These are phyloP conservation scores for Isoetes engelmannii DNA, from an alignment of 83 land plant genomes.

Conservation along the genomic window DNA sequence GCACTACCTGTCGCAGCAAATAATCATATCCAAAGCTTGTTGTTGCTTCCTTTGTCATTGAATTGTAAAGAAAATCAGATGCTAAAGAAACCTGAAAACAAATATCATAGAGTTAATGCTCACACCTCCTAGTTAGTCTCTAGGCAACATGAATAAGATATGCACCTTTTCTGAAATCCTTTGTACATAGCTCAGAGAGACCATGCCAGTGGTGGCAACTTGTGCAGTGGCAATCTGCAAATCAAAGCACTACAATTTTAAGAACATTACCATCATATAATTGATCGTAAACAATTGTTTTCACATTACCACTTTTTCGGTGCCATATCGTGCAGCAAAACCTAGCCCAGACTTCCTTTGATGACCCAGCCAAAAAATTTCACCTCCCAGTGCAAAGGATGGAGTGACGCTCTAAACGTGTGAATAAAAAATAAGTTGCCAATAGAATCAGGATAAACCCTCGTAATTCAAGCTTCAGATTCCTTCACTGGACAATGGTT, in stretches of 20 bases:
- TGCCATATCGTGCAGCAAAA: slow-evolving; percentile 76
- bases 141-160: too few species aligned
- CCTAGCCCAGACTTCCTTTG: slow-evolving; percentile 95
- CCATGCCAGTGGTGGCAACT: slow-evolving; percentile 89
- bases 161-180: slow-evolving; percentile 94
- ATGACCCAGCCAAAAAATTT: slow-evolving; percentile 95
- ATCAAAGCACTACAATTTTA: not conserved
- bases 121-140: not conserved
- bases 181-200: slow-evolving; percentile 88
- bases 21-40: slow-evolving; percentile 94
- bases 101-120: slow-evolving; percentile 1
- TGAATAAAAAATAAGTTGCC: not conserved
- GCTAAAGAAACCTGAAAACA: slow-evolving; percentile 72
- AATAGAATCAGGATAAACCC: too few species aligned
- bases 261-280: not conserved
- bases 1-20: slow-evolving; percentile 76
- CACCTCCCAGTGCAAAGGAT: slow-evolving; percentile 77
- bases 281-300: not conserved
- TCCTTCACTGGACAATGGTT: too few species aligned
- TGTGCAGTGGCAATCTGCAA: slow-evolving; percentile 91
- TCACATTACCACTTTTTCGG: slow-evolving; percentile 51
- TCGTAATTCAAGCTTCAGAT: too few species aligned
- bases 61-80: slow-evolving; percentile 86
- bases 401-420: slow-evolving; percentile 74
- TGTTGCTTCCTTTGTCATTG: slow-evolving; percentile 72